Conservation (phyloP, 2,329 filamentous ascomycete genomes). For the Lecanicillium sp. region DNA sequence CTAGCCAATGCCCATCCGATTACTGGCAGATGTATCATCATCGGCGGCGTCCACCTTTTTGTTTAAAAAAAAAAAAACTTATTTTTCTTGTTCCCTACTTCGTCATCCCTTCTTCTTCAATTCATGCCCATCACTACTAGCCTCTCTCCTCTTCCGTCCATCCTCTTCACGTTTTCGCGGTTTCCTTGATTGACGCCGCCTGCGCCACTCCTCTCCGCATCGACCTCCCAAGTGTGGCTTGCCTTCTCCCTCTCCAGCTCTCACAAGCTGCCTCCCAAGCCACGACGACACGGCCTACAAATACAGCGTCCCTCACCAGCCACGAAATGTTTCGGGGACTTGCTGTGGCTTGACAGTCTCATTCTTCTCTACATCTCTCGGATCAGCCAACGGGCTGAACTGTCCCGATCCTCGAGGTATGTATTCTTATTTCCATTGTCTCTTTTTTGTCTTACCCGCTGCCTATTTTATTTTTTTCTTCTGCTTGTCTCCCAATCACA, state of each 20-base stretch:
- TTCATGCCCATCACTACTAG: background rate
- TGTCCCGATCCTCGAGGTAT: background rate
- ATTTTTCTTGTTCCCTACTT: background rate
- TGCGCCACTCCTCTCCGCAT: background rate
- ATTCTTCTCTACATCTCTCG: too few relatives aligned
- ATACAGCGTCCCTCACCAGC: constrained; percentile 2
- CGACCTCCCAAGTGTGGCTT: background rate
- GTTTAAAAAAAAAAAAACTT: background rate
- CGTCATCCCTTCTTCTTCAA: background rate
- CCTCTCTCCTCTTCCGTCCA: background rate
- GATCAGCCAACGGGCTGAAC: too few relatives aligned
- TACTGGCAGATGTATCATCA: constrained; percentile 3
- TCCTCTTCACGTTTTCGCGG: background rate
- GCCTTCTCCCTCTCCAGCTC: background rate
- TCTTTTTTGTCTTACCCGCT: background rate
- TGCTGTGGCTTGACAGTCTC: constrained; percentile 5
- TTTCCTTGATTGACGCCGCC: background rate
- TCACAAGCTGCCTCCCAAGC: constrained; percentile 1
- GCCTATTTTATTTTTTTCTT: background rate
- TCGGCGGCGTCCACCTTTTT: background rate
- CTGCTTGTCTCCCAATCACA: background rate
- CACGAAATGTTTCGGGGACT: background rate
- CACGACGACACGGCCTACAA: constrained; percentile 5
- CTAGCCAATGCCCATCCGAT: background rate
- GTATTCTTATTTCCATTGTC: background rate